Conservation (phyloP, 805 yeast species). For the Ogataea haglerorum region DNA sequence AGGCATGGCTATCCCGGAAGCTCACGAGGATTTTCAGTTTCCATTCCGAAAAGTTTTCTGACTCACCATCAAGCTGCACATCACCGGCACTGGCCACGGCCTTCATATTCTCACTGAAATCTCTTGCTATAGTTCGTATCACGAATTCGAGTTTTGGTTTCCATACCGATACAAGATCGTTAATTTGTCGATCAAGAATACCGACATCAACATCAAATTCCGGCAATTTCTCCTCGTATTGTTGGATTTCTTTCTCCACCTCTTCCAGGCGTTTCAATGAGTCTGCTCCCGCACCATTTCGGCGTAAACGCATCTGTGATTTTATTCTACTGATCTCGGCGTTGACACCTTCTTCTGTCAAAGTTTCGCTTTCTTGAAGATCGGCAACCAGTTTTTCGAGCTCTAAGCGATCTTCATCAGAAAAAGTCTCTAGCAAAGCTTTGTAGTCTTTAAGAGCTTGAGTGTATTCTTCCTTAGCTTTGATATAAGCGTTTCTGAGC, state of each 20-base stretch:
- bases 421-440: constrained; percentile 34
- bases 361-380: constrained; percentile 33
- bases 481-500: constrained; percentile 12
- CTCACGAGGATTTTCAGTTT: constrained; percentile 77
- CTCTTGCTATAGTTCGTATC: constrained; percentile 53
- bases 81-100: constrained; percentile 87
- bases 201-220: constrained; percentile 31
- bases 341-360: constrained; percentile 37
- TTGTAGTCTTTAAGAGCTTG: constrained; percentile 31
- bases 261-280: constrained; percentile 32
- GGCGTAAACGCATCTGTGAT: constrained; percentile 35
- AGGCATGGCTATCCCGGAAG: constrained; percentile 73
- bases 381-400: constrained; percentile 35
- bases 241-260: constrained; percentile 38
- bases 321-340: constrained; percentile 40
- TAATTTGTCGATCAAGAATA: constrained; percentile 37
- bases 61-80: constrained; percentile 53
- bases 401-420: constrained; percentile 39
- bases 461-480: constrained; percentile 22
- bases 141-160: constrained; percentile 56
- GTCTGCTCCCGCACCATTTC: constrained; percentile 28
- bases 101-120: constrained; percentile 64
- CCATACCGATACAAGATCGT: constrained; percentile 41
- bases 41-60: constrained; percentile 69
- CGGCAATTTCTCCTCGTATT: constrained; percentile 40